A percentile compares a stretch with the other conserved stretches of the same genome.
Evolutionary conservation across 2,329 filamentous ascomycete species (phyloP).

Genomic region (Sporothrix pallida): DNA sequence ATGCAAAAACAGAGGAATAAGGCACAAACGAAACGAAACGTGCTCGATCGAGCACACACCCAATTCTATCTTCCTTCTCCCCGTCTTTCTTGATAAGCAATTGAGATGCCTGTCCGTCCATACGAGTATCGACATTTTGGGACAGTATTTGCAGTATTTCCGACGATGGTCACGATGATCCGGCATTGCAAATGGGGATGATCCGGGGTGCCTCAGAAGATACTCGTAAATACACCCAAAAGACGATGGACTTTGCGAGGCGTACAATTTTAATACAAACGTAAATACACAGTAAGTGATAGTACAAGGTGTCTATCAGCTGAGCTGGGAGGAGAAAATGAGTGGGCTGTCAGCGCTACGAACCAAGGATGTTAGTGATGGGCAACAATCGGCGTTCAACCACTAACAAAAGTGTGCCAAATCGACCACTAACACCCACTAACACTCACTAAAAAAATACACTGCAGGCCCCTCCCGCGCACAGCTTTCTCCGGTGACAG

Average conservation of each 20-base stretch:
- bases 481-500: background rate
- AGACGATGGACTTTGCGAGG: too few species aligned
- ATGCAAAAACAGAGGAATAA: background rate
- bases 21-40: background rate
- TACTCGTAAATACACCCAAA: too few species aligned
- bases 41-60: background rate
- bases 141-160: background rate
- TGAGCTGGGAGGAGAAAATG: background rate
- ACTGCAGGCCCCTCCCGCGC: conserved; percentile 10
- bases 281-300: too few species aligned
- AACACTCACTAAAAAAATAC: background rate
- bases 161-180: background rate
- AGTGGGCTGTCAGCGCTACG: conserved; percentile 3
- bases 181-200: conserved; percentile 12
- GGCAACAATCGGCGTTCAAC: background rate
- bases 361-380: background rate
- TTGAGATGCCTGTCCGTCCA: too few species aligned
- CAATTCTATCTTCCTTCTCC: too few species aligned
- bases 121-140: background rate
- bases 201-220: background rate
- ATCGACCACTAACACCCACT: background rate
- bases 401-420: background rate
- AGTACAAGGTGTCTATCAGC: background rate
- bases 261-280: too few species aligned
- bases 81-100: too few species aligned